Conservation (phyloP, 208 protist species). For the Acanthamoeba culbertsoni region DNA sequence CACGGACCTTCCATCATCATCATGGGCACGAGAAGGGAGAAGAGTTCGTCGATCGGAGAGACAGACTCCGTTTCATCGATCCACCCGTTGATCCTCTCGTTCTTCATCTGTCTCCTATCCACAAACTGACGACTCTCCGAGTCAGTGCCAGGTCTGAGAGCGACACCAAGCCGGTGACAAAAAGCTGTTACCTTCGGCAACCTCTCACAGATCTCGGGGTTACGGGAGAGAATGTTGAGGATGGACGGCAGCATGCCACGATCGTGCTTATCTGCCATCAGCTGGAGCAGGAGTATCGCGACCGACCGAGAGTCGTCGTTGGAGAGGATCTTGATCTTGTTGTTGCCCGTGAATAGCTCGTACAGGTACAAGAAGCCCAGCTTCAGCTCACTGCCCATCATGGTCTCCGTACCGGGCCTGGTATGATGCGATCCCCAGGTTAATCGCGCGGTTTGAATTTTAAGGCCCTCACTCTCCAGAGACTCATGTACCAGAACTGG, state of each 20-base stretch:
- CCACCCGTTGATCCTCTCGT: slow-evolving; percentile 54
- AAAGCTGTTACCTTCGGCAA: slow-evolving; percentile 64
- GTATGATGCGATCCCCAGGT: slow-evolving; percentile 80
- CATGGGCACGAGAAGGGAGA: slow-evolving; percentile 55
- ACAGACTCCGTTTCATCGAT: slow-evolving; percentile 52
- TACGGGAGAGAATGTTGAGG: slow-evolving; percentile 61
- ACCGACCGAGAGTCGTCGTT: slow-evolving; percentile 57
- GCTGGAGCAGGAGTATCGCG: slow-evolving; percentile 53
- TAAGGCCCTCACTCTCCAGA: background rate
- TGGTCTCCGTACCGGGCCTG: slow-evolving; percentile 83
- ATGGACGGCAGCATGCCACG: slow-evolving; percentile 25
- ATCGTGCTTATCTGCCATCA: slow-evolving; percentile 59
- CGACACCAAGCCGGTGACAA: background rate
- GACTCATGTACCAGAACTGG: slow-evolving; percentile 75
- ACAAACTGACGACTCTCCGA: background rate
- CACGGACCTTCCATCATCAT: slow-evolving; percentile 56
- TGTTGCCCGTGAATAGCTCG: slow-evolving; percentile 68
- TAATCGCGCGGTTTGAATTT: slow-evolving; percentile 76
- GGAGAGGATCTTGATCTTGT: slow-evolving; percentile 64
- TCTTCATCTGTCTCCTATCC: slow-evolving; percentile 58
- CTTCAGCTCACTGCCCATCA: slow-evolving; percentile 83
- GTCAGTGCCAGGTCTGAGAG: background rate
- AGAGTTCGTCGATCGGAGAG: slow-evolving; percentile 57
- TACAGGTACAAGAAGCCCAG: slow-evolving; percentile 90
- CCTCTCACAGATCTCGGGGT: slow-evolving; percentile 48